A percentile compares a stretch with the other conserved stretches of the same genome.
Conservation (phyloP, 371 early-diverging fungal species). For the Mortierella sp. region DNA sequence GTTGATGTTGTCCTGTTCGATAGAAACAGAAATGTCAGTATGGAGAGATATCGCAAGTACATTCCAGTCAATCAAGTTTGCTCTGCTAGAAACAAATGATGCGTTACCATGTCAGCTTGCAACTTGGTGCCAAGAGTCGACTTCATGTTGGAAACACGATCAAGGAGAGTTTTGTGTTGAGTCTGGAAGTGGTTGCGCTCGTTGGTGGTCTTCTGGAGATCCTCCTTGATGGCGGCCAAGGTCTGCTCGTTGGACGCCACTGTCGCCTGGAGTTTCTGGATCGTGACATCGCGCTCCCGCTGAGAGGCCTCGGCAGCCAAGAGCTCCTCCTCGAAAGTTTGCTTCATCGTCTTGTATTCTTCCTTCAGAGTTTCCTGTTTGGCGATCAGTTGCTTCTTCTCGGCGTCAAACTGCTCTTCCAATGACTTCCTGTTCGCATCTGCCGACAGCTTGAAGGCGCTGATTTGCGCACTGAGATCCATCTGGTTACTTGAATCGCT, state of each 20-base stretch:
- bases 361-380: constrained; percentile 28
- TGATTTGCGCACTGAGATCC: constrained; percentile 18
- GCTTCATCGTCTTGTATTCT: constrained; percentile 45
- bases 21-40: background rate
- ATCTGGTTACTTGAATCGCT: constrained; percentile 3
- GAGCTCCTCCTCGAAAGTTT: constrained; percentile 41
- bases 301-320: constrained; percentile 36
- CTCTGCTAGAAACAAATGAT: background rate
- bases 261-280: constrained; percentile 39
- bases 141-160: constrained; percentile 66
- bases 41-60: background rate
- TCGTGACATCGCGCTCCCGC: constrained; percentile 36
- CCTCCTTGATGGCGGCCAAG: constrained; percentile 33
- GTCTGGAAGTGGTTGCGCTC: constrained; percentile 59
- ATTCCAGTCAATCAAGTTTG: background rate
- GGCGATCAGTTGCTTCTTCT: constrained; percentile 44
- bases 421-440: constrained; percentile 31
- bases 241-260: constrained; percentile 27
- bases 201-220: constrained; percentile 45
- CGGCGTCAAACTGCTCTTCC: constrained; percentile 58
- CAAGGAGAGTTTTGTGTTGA: constrained; percentile 64
- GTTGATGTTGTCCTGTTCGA: constrained; percentile 54
- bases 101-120: constrained; percentile 65
- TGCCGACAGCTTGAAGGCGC: constrained; percentile 16
- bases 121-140: constrained; percentile 64